Base-by-base conservation (phyloP, 2,329 filamentous ascomycete species). In the Coleophoma eucalyptorum region DNA sequence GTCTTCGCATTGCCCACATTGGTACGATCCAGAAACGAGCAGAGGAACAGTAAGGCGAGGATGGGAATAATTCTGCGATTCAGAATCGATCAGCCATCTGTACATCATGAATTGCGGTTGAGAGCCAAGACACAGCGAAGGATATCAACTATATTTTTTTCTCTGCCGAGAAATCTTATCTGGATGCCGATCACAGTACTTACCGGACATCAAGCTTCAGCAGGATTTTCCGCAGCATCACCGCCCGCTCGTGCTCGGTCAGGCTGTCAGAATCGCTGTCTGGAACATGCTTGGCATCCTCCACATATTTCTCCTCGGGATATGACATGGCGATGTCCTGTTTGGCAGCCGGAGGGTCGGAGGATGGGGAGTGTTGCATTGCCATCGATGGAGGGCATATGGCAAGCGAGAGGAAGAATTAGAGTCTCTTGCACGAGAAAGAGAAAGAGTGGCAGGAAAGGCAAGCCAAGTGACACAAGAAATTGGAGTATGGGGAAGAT, bases 1-100 rank as follows among this genome's bases (percentile, higher is more conserved):
- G 88, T 81, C 54, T 82, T 82, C 20, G 84, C 85, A 60, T 89
- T 88, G 35, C 85, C 86, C 35, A 89, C 82, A 62, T 89, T 89
- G n/a, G 84, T 87, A 40, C 86, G 77, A 65, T 89, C 86, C 50
- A 81, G 71, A 55, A 80, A 80, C 1, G 83, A 86, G 67, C 81
- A 86, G 10, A 87, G 72, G 57, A 86, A 86, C 1, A 88, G 69
- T 0, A 87, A 60, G 0, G 82, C 77, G n/a, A 89, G 73, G 6
- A 84, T 67, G 0, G 84, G 83, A 6, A 87, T 69, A 21, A 87
- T 78, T 45, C 81, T 85, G 50, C 32, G 12, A 50, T 53, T 58
- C 44, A 50, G 19, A n/a, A 18, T 16, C 31, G 21, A n/a, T 19
- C 26, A 21, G 16, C 35, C 31, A 37, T 34, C n/a, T 21, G 26